These are phyloP conservation scores for Ophioceras dolichostomum DNA, from an alignment of 2,329 filamentous ascomycete species.

Conservation along the genomic window DNA sequence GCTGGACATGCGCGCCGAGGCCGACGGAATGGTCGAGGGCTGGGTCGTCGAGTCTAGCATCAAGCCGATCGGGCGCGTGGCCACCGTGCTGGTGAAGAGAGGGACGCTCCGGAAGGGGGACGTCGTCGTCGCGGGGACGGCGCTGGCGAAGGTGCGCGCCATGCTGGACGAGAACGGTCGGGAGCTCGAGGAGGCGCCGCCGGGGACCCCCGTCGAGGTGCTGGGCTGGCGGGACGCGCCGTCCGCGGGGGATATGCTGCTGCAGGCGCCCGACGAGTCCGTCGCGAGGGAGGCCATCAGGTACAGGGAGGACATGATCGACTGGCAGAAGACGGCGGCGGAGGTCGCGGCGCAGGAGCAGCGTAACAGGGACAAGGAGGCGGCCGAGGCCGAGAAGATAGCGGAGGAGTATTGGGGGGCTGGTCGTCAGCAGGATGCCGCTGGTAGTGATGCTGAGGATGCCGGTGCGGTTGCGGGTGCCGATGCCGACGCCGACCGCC, in stretches of 20 bases:
- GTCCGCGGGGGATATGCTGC: constrained; percentile 71
- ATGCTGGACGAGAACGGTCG: constrained; percentile 76
- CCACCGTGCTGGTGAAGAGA: constrained; percentile 78
- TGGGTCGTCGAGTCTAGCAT: constrained; percentile 90
- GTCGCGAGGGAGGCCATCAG: constrained; percentile 67
- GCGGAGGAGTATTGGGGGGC: too few species aligned
- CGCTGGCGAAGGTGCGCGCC: constrained; percentile 76
- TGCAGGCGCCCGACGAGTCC: constrained; percentile 70
- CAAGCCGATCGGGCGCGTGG: constrained; percentile 72
- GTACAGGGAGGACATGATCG: constrained; percentile 60
- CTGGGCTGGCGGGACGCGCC: constrained; percentile 86
- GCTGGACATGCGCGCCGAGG: constrained; percentile 76
- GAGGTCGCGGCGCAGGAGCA: constrained; percentile 64
- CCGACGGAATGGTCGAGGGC: constrained; percentile 68
- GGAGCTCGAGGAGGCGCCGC: constrained; percentile 60
- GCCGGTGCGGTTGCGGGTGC: too few species aligned
- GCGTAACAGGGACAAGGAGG: constrained; percentile 45
- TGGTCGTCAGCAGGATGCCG: constrained; percentile 19
- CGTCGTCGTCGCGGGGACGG: constrained; percentile 74
- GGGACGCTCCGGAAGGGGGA: constrained; percentile 76
- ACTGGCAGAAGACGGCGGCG: constrained; percentile 65
- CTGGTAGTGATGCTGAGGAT: constrained; percentile 20
- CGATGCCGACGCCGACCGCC: constrained; percentile 19
- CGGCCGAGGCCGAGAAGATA: constrained; percentile 25
- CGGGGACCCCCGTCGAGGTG: constrained; percentile 83